Conservation (phyloP, 2,329 filamentous ascomycete genomes). For the Fusarium sp. region DNA sequence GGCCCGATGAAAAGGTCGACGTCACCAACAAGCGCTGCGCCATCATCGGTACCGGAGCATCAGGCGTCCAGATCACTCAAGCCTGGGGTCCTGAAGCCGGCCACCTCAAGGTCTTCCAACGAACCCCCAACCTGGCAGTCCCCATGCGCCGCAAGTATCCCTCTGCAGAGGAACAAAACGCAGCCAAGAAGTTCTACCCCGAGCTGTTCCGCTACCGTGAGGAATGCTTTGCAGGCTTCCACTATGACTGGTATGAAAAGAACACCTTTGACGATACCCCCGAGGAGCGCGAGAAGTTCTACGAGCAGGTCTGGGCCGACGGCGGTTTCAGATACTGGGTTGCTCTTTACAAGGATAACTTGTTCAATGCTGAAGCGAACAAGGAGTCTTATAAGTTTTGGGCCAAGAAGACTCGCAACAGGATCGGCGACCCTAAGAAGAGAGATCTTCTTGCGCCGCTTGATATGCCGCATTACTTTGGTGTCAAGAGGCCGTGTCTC, state of each 20-base stretch:
- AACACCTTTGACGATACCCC: conserved; percentile 67
- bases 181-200: conserved; percentile 58
- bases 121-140: conserved; percentile 74
- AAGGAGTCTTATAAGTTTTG: conserved; percentile 67
- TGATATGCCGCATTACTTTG: conserved; percentile 66
- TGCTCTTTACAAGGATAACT: conserved; percentile 64
- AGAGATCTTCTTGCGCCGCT: conserved; percentile 65
- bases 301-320: conserved; percentile 61
- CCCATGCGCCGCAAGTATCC: conserved; percentile 68
- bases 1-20: conserved; percentile 69
- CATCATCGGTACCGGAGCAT: conserved; percentile 74
- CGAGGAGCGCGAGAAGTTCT: conserved; percentile 62
- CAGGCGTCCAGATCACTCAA: conserved; percentile 74
- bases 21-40: conserved; percentile 69
- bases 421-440: conserved; percentile 63
- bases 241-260: conserved; percentile 66
- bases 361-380: conserved; percentile 62
- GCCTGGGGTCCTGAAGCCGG: conserved; percentile 66
- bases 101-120: conserved; percentile 71
- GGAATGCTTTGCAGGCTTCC: conserved; percentile 69
- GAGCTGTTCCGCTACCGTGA: conserved; percentile 66
- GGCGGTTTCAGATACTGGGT: conserved; percentile 70
- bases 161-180: conserved; percentile 54
- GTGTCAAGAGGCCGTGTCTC: conserved; percentile 62
- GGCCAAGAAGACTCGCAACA: conserved; percentile 62